These are phyloP conservation scores for Echinosophora koreensis DNA, from an alignment of 306 rosid genomes.

Conservation along the genomic window DNA sequence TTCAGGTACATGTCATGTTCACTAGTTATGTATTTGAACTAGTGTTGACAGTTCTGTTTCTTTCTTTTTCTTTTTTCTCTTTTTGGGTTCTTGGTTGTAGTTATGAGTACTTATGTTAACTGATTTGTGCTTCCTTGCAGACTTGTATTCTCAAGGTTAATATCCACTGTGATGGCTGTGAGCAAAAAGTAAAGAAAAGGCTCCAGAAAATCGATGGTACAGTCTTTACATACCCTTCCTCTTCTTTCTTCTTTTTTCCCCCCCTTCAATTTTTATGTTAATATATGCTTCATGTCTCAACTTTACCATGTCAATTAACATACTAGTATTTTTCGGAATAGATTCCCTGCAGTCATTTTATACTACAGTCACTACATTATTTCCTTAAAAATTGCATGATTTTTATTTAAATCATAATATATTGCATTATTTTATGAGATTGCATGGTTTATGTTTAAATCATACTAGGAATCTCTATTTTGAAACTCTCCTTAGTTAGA, in stretches of 20 bases:
- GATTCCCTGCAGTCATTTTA: too few species aligned
- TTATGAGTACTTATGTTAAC: background rate
- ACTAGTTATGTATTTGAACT: background rate
- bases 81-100: background rate
- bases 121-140: slow-evolving; percentile 50
- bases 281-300: background rate
- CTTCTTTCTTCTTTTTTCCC: background rate
- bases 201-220: slow-evolving; percentile 80
- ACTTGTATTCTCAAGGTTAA: slow-evolving; percentile 68
- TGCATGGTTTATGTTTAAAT: too few species aligned
- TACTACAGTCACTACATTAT: too few species aligned
- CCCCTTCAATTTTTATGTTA: background rate
- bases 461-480: too few species aligned
- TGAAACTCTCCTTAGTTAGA: background rate
- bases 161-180: slow-evolving; percentile 83
- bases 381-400: too few species aligned
- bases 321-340: too few species aligned
- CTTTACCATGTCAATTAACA: background rate
- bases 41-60: background rate
- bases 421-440: too few species aligned
- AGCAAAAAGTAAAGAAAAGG: slow-evolving; percentile 67
- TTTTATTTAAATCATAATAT: too few species aligned
- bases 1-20: slow-evolving; percentile 59
- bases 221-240: background rate
- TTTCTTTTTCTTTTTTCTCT: background rate